Evolutionary conservation across 345 rosid genomes (phyloP), one percentile per base, ranked within the genome.

Genomic region (Murraya paniculata): DNA sequence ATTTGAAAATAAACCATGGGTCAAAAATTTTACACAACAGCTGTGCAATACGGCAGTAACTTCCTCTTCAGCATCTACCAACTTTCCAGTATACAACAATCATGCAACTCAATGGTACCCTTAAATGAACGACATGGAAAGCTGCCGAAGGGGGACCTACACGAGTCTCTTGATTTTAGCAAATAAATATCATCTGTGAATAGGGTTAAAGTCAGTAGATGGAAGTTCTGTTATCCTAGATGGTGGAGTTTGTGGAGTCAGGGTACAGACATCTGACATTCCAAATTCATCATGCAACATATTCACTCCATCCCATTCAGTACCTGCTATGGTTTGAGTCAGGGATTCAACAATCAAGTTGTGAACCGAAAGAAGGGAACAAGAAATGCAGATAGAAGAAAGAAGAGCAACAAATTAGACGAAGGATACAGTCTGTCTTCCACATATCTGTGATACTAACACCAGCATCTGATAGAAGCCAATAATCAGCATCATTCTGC

Each of bases 361-460:
- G 55, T 22, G n/a, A 60, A 65, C 30, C 24, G 25, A 45, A 67
- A 71, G 56, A 72, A 33, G 28, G 25, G n/a, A 27, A 77, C 56
- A 64, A 9, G 24, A 30, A n/a, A 28, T 5, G 9, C 16, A 41
- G 56, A 56, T 57, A 25, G 6, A 35, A 53, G 57, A 70, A 35
- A 57, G 77, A 78, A 67, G 60, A 45, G 56, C 14, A 70, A 75
- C 19, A 71, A 19, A 59, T 61, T 76, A 30, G 58, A 68, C 11
- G n/a, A 74, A 94, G 98, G 97, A 96, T 94, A 96, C 99, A 65
- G 78, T 91, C 97, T 25, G 92, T 82, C 85, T 89, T 93, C 99
- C 99, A 96, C 78, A 90, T 87, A 84, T 96, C 98, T 3, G 99
- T 91, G 83, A 96, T 91, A 90, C 98, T 94, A 72, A 92, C 86